These are phyloP conservation scores for Jatropha multifida DNA, from an alignment of 441 rosid species.

Conservation along the genomic window DNA sequence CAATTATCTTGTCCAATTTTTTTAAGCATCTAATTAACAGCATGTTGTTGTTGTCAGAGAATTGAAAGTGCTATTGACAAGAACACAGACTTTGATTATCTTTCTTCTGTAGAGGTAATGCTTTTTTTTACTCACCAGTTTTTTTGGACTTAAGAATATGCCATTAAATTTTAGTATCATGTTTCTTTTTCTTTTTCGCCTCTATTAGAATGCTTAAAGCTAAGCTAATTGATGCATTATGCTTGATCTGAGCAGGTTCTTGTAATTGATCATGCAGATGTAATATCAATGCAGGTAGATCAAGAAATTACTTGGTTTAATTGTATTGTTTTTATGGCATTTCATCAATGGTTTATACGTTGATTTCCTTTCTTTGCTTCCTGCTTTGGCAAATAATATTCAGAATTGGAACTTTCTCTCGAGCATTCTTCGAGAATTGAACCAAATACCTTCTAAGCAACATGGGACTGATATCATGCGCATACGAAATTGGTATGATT, in stretches of 20 bases:
- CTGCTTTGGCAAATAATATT: conserved; percentile 28
- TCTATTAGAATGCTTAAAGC: conserved; percentile 5
- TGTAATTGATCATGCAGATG: conserved; percentile 91
- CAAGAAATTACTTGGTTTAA: conserved; percentile 26
- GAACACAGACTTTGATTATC: conserved; percentile 80
- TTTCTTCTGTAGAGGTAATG: conserved; percentile 90
- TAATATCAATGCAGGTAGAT: conserved; percentile 89
- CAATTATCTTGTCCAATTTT: background rate
- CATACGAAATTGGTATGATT: conserved; percentile 72
- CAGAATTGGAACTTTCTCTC: conserved; percentile 86
- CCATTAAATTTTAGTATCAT: conserved; percentile 1
- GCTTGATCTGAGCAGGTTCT: conserved; percentile 59
- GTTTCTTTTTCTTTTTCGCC: background rate
- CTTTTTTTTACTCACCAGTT: conserved; percentile 1
- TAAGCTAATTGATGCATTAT: conserved; percentile 17
- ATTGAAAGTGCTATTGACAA: conserved; percentile 64
- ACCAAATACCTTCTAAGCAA: conserved; percentile 72
- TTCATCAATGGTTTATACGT: conserved; percentile 16
- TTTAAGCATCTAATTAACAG: conserved; percentile 20
- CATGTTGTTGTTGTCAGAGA: conserved; percentile 48
- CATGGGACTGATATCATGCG: conserved; percentile 92
- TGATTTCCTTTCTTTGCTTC: background rate
- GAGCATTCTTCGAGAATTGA: conserved; percentile 62
- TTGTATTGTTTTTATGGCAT: background rate
- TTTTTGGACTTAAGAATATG: conserved; percentile 13